phyloP scores from a whole-genome alignment of 2,329 filamentous ascomycete genomes.

The Exserohilum turcica region DNA sequence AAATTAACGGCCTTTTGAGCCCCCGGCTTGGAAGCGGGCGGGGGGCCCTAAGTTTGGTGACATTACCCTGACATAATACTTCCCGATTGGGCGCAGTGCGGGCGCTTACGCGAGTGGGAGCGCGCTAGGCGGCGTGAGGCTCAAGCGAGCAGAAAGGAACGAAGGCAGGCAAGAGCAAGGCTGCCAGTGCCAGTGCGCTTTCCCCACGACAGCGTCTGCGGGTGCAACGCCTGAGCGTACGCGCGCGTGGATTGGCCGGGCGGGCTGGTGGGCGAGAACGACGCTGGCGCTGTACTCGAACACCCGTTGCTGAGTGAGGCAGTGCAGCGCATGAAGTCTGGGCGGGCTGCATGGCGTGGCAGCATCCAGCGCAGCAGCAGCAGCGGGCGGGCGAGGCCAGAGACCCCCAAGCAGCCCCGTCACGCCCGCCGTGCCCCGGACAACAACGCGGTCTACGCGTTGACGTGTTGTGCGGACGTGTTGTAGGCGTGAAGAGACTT shows the following conservation, averaged over 20 bases:
- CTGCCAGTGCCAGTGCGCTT: slow-evolving; percentile 8
- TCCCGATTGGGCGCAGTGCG: slow-evolving; percentile 16
- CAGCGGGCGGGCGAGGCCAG: slow-evolving; percentile 35
- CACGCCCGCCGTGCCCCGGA: neutral
- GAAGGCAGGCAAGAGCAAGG: slow-evolving; percentile 8
- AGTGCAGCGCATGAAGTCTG: slow-evolving; percentile 7
- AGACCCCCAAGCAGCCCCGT: slow-evolving; percentile 32
- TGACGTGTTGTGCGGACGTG: slow-evolving; percentile 38
- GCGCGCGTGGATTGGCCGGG: slow-evolving; percentile 40
- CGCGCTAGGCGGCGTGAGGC: slow-evolving; percentile 40
- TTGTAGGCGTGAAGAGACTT: slow-evolving; percentile 45
- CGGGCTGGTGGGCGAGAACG: slow-evolving; percentile 18
- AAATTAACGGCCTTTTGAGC: slow-evolving; percentile 38
- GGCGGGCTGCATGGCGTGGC: slow-evolving; percentile 1
- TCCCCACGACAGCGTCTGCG: slow-evolving; percentile 33
- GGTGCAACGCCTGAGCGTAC: slow-evolving; percentile 33
- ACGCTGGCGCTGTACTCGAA: slow-evolving; percentile 26
- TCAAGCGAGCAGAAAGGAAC: slow-evolving; percentile 20
- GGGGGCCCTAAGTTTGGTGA: slow-evolving; percentile 45
- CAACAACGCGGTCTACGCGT: slow-evolving; percentile 43
- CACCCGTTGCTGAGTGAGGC: slow-evolving; percentile 7
- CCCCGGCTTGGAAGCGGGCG: slow-evolving; percentile 30
- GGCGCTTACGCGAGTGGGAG: slow-evolving; percentile 41
- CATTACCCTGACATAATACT: slow-evolving; percentile 33
- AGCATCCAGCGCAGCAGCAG: slow-evolving; percentile 20